Conservation (phyloP, 805 yeast species). For the Cyberlindnera misumaiensis region DNA sequence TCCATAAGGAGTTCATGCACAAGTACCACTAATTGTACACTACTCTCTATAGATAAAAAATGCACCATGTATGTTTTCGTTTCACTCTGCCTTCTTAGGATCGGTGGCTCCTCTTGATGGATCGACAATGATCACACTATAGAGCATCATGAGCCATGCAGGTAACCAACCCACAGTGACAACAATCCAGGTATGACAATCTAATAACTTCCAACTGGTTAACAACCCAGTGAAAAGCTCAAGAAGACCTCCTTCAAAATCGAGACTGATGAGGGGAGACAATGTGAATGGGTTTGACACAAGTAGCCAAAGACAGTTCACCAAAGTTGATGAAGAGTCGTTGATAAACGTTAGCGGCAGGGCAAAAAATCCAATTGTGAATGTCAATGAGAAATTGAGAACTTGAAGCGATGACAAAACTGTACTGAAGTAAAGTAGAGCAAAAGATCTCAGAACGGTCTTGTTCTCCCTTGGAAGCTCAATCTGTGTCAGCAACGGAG, state of each 20-base stretch:
- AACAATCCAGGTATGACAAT: conserved; percentile 83
- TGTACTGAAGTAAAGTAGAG: conserved; percentile 59
- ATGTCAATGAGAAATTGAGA: conserved; percentile 78
- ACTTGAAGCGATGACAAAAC: conserved; percentile 68
- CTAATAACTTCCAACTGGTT: conserved; percentile 59
- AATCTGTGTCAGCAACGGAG: conserved; percentile 15
- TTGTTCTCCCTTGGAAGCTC: conserved; percentile 10
- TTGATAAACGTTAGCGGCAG: conserved; percentile 64
- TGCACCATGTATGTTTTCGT: not conserved
- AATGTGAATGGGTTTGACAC: conserved; percentile 48
- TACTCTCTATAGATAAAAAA: not conserved
- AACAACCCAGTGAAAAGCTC: conserved; percentile 42
- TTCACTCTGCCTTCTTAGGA: conserved; percentile 3
- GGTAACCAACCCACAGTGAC: conserved; percentile 77
- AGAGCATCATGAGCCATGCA: conserved; percentile 51
- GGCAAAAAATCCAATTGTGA: conserved; percentile 60
- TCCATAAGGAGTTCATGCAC: conserved; percentile 65
- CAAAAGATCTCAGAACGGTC: conserved; percentile 31
- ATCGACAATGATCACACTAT: conserved; percentile 18
- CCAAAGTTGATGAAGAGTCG: conserved; percentile 2
- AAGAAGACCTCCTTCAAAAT: conserved; percentile 11
- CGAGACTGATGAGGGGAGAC: conserved; percentile 24
- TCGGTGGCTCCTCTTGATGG: not conserved
- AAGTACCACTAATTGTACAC: conserved; percentile 5
- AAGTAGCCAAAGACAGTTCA: conserved; percentile 31